Evolutionary conservation across 2,329 filamentous ascomycete species (phyloP).

Genomic region (Macrophomina tecta): DNA sequence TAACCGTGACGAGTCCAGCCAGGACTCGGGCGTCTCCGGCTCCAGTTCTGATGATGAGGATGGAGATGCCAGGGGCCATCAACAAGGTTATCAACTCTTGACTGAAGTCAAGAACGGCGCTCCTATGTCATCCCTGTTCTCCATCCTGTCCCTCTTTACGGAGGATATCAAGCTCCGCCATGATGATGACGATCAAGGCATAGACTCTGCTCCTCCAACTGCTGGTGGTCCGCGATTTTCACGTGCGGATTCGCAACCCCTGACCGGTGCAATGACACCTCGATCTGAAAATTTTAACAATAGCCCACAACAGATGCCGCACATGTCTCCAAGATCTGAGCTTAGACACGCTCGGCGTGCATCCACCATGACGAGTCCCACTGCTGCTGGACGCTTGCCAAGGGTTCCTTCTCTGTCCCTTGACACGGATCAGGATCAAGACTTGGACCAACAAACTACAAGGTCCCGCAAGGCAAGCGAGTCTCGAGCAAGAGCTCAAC

Average conservation of each 20-base stretch:
- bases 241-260: slow-evolving; percentile 27
- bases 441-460: slow-evolving; percentile 28
- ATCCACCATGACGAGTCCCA: slow-evolving; percentile 40
- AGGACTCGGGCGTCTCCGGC: slow-evolving; percentile 32
- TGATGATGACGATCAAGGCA: slow-evolving; percentile 60
- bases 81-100: slow-evolving; percentile 90
- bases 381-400: slow-evolving; percentile 50
- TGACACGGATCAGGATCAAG: slow-evolving; percentile 48
- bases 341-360: slow-evolving; percentile 36
- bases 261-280: slow-evolving; percentile 40
- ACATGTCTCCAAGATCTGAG: slow-evolving; percentile 36
- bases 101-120: slow-evolving; percentile 98
- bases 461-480: slow-evolving; percentile 24
- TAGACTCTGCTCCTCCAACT: slow-evolving; percentile 55
- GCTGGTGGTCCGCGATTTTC: slow-evolving; percentile 34
- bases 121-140: slow-evolving; percentile 98
- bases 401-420: slow-evolving; percentile 78
- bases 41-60: slow-evolving; percentile 46
- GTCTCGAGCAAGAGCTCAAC: slow-evolving; percentile 43
- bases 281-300: slow-evolving; percentile 43
- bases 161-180: slow-evolving; percentile 85
- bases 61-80: slow-evolving; percentile 58
- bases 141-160: slow-evolving; percentile 94
- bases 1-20: slow-evolving; percentile 58
- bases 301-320: slow-evolving; percentile 44